Evolutionary conservation across 768 basidiomycete genomes (phyloP).

Genomic region (Scleroderma citrinum): DNA sequence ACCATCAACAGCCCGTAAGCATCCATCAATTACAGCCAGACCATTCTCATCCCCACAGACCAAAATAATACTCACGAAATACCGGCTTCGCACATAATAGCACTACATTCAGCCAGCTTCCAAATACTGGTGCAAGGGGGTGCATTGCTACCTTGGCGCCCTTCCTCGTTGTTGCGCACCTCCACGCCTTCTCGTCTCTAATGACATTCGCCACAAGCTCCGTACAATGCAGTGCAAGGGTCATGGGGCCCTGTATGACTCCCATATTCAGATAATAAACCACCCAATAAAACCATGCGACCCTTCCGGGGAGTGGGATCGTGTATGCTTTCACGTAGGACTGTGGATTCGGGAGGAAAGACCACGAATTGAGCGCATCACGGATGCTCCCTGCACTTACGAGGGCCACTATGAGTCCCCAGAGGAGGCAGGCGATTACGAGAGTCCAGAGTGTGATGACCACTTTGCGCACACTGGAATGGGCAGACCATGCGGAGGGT

Average conservation of each 20-base stretch:
- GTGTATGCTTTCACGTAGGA: constrained; percentile 17
- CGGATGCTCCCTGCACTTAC: constrained; percentile 7
- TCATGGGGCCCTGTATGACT: constrained; percentile 23
- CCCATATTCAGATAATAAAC: constrained; percentile 22
- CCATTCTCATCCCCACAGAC: background rate
- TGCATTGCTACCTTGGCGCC: constrained; percentile 14
- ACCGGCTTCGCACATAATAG: constrained; percentile 20
- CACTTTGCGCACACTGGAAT: constrained; percentile 18
- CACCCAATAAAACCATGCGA: constrained; percentile 17
- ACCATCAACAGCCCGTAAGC: background rate
- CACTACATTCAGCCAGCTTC: constrained; percentile 9
- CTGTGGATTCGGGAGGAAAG: constrained; percentile 20
- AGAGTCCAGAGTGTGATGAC: constrained; percentile 20
- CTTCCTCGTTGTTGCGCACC: constrained; percentile 13
- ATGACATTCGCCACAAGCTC: constrained; percentile 25
- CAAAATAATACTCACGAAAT: constrained; percentile 24
- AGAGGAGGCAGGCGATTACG: constrained; percentile 13
- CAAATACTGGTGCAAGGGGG: constrained; percentile 19
- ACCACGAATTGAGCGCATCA: constrained; percentile 11
- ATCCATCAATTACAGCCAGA: too few relatives aligned
- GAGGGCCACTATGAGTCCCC: constrained; percentile 14
- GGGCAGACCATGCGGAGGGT: constrained; percentile 25
- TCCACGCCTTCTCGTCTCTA: constrained; percentile 24
- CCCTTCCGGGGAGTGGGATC: constrained; percentile 14
- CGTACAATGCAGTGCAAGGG: constrained; percentile 23